Evolutionary conservation across 1,284 basidiomycete genomes (phyloP), one percentile per base, ranked within the genome.

Genomic region (Anthracocystis setariae): DNA sequence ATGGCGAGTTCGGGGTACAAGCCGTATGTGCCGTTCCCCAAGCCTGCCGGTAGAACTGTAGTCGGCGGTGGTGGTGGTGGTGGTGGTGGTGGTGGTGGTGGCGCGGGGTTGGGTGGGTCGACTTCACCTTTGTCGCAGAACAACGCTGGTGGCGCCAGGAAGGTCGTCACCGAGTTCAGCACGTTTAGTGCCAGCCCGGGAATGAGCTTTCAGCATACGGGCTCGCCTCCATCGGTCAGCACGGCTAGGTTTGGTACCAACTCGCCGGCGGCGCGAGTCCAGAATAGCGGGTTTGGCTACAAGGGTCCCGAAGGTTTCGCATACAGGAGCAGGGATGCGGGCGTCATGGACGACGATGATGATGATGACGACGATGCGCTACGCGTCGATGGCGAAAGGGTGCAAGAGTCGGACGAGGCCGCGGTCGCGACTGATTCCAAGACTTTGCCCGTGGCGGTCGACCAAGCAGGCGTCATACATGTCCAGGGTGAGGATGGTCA

Each of bases 401-500:
- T 32, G n/a, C 29, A 18, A 13, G 68, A 60, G 15, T 60, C 65
- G 21, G 65, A 63, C 13, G 52, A 61, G 29, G 66, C 64, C 0
- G 63, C 59, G 27, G n/a, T n/a, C n/a, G n/a, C n/a, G n/a, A n/a
- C n/a, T n/a, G 64, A 60, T 20, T 48, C 53, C 0, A 67, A 55
- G 27, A 20, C 45, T 9, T 45, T 74, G 33, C 76, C 73, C 1
- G 59, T 71, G 24, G 65, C 69, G 13, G 52, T 68, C n/a, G 49
- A 47, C n/a, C 56, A 56, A 25, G 76, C 78, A 23, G 77, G 77
- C 23, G 69, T 63, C 17, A 57, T 81, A 15, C 62, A 74, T 17
- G 74, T 81, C 18, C 67, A 73, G 33, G 81, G 81, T 21, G 81
- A 81, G 27, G 74, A 82, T 48, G 81, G 81, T 1, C 78, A 80